Evolutionary conservation across 192 early-diverging fungal species (phyloP).

Genomic region (Coemansia pectinata): DNA sequence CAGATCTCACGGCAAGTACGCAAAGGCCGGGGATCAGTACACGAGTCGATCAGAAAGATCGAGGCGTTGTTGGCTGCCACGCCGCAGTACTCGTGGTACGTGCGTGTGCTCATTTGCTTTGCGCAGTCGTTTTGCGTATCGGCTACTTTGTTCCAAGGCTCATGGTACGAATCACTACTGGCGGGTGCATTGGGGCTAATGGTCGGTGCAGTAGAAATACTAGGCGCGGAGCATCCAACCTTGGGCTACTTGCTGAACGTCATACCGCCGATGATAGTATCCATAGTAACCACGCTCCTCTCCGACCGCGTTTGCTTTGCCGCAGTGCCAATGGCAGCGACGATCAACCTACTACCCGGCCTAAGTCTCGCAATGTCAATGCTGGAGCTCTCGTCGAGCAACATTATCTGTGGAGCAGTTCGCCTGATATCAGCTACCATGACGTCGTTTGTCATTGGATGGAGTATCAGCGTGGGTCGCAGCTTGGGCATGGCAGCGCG

Average conservation of each 20-base stretch:
- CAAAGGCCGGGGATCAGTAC: constrained; percentile 58
- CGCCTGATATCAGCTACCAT: constrained; percentile 74
- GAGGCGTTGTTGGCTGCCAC: constrained; percentile 51
- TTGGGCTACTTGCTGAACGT: constrained; percentile 65
- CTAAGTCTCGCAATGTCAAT: constrained; percentile 73
- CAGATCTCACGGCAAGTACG: constrained; percentile 59
- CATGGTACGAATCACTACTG: constrained; percentile 61
- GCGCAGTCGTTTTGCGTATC: constrained; percentile 58
- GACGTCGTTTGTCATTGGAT: constrained; percentile 72
- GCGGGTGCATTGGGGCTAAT: constrained; percentile 47
- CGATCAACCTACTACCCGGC: constrained; percentile 67
- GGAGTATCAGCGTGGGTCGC: constrained; percentile 63
- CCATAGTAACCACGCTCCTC: constrained; percentile 58
- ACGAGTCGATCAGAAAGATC: constrained; percentile 61
- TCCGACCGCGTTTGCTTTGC: constrained; percentile 59
- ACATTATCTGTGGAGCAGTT: constrained; percentile 80
- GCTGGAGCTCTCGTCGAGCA: constrained; percentile 79
- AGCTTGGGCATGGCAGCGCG: constrained; percentile 58
- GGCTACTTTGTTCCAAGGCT: constrained; percentile 63
- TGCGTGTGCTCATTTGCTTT: constrained; percentile 56
- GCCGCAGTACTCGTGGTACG: constrained; percentile 54
- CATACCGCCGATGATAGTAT: constrained; percentile 56
- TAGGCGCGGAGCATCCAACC: constrained; percentile 53
- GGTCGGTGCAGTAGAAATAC: constrained; percentile 57
- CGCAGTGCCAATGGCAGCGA: constrained; percentile 59